Evolutionary conservation across 139 green algal species (phyloP).

Genomic region (Chlorella sorokiniana): DNA sequence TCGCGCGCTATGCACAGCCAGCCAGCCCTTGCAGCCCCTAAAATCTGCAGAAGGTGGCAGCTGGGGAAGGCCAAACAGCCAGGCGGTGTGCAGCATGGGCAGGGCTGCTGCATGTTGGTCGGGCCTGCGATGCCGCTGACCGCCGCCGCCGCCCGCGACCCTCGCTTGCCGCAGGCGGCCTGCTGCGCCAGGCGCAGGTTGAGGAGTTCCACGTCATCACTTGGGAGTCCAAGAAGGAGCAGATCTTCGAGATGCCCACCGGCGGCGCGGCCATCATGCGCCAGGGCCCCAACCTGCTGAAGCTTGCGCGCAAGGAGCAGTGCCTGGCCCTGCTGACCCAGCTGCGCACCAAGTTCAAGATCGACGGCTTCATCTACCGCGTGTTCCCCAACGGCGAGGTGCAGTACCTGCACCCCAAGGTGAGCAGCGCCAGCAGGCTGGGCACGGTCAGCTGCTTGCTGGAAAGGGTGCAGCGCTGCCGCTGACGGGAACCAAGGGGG

Average conservation of each 20-base stretch:
- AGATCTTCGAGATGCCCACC: conserved; percentile 99
- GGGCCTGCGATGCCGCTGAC: too few relatives aligned
- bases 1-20: too few relatives aligned
- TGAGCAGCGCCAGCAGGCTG: neutral
- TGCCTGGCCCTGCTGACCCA: conserved; percentile 94
- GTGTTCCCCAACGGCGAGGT: conserved; percentile 96
- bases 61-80: too few relatives aligned
- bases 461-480: neutral
- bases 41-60: too few relatives aligned
- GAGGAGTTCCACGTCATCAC: conserved; percentile 98
- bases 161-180: conserved; percentile 62
- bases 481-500: too few relatives aligned
- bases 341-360: conserved; percentile 99
- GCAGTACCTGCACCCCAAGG: conserved; percentile 98
- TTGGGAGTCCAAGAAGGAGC: conserved; percentile 97
- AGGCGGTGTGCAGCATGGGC: too few relatives aligned
- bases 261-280: conserved; percentile 98
- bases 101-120: neutral
- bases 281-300: conserved; percentile 97
- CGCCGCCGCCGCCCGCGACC: too few relatives aligned
- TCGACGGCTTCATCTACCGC: conserved; percentile 88
- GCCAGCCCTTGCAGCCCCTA: too few relatives aligned
- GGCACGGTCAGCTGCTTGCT: neutral
- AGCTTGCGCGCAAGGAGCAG: conserved; percentile 99
- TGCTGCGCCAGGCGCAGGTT: conserved; percentile 95